A percentile compares a stretch with the other conserved stretches of the same genome.
Evolutionary conservation across 2,329 filamentous ascomycete species (phyloP).

Genomic region (Gaeumannomyces tritici): DNA sequence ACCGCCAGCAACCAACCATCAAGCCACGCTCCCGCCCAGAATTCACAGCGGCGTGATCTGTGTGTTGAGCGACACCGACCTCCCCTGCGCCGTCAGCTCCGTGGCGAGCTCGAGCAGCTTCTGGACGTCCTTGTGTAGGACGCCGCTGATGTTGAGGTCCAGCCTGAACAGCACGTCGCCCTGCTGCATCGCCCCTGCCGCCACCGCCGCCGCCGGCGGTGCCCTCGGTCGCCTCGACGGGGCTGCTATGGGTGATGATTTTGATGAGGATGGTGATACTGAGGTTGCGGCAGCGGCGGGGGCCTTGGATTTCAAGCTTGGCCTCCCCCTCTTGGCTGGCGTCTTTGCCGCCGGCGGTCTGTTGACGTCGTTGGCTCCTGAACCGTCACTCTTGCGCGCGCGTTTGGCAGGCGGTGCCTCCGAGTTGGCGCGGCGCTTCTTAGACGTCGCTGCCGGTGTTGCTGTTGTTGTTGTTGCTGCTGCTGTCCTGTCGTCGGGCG

Average conservation of each 20-base stretch:
- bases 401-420: neutral
- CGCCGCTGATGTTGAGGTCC: neutral
- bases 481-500: too few species aligned
- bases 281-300: too few species aligned
- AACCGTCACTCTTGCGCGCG: slow-evolving; percentile 15
- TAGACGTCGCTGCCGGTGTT: neutral
- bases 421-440: neutral
- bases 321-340: slow-evolving; percentile 8
- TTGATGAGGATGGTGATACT: neutral
- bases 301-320: neutral
- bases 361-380: neutral
- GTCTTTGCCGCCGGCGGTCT: slow-evolving; percentile 4
- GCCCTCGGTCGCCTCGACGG: neutral
- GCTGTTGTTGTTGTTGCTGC: neutral
- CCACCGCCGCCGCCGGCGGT: too few species aligned
- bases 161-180: neutral
- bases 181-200: neutral
- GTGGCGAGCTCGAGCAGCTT: neutral
- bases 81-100: neutral
- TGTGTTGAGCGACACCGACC: neutral
- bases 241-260: neutral
- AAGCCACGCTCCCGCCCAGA: too few species aligned
- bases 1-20: neutral
- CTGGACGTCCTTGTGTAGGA: neutral
- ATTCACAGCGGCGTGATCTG: neutral